Evolutionary conservation across 768 basidiomycete genomes (phyloP).

Genomic region (Xerocomus brunneocitrinus): DNA sequence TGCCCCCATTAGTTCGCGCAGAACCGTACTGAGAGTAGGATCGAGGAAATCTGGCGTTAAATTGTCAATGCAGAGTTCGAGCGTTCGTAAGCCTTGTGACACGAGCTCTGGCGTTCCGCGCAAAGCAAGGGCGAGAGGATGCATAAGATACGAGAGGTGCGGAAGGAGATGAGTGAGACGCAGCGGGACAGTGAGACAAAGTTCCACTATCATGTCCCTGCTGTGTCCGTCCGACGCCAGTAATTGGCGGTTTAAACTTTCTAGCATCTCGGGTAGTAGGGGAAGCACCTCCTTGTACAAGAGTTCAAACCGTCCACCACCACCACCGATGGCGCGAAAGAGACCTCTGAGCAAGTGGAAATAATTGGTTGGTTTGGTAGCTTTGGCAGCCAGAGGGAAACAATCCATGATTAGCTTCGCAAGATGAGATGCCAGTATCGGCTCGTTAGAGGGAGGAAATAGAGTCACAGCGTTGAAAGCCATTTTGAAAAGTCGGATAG

Average conservation of each 20-base stretch:
- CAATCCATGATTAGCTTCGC: conserved; percentile 94
- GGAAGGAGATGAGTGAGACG: conserved; percentile 94
- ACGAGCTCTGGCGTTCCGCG: conserved; percentile 85
- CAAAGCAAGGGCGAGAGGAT: conserved; percentile 87
- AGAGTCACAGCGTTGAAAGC: conserved; percentile 82
- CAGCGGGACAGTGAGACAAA: conserved; percentile 94
- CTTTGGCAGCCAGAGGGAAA: conserved; percentile 89
- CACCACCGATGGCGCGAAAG: conserved; percentile 89
- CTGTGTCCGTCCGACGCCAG: conserved; percentile 76
- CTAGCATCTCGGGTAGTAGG: conserved; percentile 94
- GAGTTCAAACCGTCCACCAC: conserved; percentile 88
- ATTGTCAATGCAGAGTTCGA: conserved; percentile 99
- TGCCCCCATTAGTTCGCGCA: conserved; percentile 92
- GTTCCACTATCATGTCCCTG: conserved; percentile 92
- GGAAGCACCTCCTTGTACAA: conserved; percentile 96
- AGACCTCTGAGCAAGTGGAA: conserved; percentile 88
- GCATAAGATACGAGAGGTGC: conserved; percentile 93
- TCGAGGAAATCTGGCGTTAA: conserved; percentile 97
- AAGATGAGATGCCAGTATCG: conserved; percentile 89
- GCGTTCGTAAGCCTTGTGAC: conserved; percentile 90
- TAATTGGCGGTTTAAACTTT: conserved; percentile 88
- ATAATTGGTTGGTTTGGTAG: conserved; percentile 87
- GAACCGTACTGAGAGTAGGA: conserved; percentile 87
- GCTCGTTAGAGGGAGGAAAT: conserved; percentile 75
- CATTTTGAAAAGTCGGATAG: conserved; percentile 92